Evolutionary conservation across 306 rosid species (phyloP), one percentile per base, ranked within the genome.

Genomic region (Sesbania bispinosa): DNA sequence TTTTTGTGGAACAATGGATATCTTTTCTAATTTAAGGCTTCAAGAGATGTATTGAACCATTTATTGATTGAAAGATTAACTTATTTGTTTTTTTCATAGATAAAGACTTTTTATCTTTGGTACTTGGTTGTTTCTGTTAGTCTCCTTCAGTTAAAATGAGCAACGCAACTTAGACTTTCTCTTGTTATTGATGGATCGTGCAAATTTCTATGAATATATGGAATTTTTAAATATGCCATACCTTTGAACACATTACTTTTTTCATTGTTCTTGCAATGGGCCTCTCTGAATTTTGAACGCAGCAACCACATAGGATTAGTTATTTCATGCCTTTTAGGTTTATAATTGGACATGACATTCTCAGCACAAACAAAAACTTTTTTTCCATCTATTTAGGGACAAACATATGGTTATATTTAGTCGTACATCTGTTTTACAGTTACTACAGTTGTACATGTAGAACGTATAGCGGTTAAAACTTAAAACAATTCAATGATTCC

Each of bases 41-140:
- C n/a, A 20, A 39, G 42, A 21, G 46, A 19, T 39, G 42, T 51
- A 36, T 48, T n/a, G 7, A 35, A 3, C 10, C 10, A 6, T 63
- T 52, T 74, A 41, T 63, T 52, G 72, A 19, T 54, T 55, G 39
- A 42, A 36, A n/a, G n/a, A n/a, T n/a, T n/a, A n/a, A n/a, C n/a
- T n/a, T n/a, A n/a, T n/a, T n/a, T n/a, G n/a, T n/a, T n/a, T n/a
- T n/a, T n/a, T n/a, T n/a, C n/a, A n/a, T n/a, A n/a, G 19, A 62
- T 53, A 8, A 33, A 60, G 18, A n/a, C 21, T 69, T 52, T 6
- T 5, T 73, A 9, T 62, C 10, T 62, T 5, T 15, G 7, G 15
- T 26, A 43, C 33, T 33, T 67, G 32, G 30, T 32, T 21, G 35
- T 76, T n/a, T 55, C 41, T 18, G 2, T 53, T 63, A 10, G 6